phyloP scores from a whole-genome alignment of 768 basidiomycete genomes.

The Cantharellus anzutake region DNA sequence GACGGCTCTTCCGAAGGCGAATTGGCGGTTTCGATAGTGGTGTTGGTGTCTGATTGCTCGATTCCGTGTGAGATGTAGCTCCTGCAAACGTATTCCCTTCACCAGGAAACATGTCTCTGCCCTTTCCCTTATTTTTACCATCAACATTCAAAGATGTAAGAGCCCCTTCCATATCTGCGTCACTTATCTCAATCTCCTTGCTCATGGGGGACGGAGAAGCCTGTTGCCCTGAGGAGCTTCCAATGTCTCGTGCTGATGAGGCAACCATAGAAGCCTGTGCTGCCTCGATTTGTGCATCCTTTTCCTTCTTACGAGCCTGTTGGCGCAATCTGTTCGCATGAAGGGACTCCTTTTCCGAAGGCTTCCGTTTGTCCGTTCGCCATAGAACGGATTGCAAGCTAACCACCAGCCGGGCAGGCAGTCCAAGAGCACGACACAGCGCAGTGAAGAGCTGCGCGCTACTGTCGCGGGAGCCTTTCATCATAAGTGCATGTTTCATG shows the following conservation, averaged over 20 bases:
- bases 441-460: conserved; percentile 86
- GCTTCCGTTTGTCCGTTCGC: conserved; percentile 22
- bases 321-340: conserved; percentile 22
- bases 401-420: conserved; percentile 74
- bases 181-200: neutral
- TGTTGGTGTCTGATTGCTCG: no score
- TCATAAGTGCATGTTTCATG: conserved; percentile 82
- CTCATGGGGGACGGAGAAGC: neutral
- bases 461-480: conserved; percentile 62
- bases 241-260: neutral
- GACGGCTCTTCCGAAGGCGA: conserved; percentile 3
- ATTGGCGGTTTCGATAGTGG: conserved; percentile 11
- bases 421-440: conserved; percentile 64
- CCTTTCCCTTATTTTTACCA: conserved; percentile 18
- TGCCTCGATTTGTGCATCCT: conserved; percentile 21
- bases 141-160: no score
- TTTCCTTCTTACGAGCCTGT: conserved; percentile 15
- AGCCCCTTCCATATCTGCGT: neutral
- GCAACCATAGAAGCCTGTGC: conserved; percentile 17
- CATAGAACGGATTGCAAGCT: conserved; percentile 88
- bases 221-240: neutral
- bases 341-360: conserved; percentile 12
- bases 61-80: neutral
- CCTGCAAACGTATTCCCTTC: conserved; percentile 1
- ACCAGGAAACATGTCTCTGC: conserved; percentile 10